Conservation (phyloP, 208 protist genomes). For the Leishmania mexicana region DNA sequence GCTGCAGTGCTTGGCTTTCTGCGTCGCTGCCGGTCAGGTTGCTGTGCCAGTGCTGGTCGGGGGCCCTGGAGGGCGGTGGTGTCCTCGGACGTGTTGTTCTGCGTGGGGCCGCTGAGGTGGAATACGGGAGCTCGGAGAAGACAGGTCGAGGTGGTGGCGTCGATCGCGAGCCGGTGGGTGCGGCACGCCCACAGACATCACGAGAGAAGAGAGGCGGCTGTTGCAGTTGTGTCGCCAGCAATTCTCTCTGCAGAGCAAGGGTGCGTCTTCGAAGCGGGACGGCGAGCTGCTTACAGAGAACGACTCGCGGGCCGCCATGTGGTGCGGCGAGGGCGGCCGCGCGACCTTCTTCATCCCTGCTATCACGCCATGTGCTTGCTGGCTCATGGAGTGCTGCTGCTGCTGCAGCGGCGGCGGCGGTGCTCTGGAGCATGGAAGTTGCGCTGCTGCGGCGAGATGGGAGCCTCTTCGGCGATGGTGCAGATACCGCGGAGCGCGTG, state of each 20-base stretch:
- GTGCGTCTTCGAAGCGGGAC: background rate
- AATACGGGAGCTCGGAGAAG: background rate
- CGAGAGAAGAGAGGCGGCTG: background rate
- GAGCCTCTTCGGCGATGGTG: background rate
- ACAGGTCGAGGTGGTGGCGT: background rate
- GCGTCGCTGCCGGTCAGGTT: background rate
- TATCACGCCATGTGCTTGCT: background rate
- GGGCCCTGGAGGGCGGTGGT: background rate
- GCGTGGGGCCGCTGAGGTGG: background rate
- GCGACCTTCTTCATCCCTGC: background rate
- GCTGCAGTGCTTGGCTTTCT: background rate
- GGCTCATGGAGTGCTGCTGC: background rate
- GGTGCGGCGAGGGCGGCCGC: background rate
- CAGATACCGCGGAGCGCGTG: background rate
- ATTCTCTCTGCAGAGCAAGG: constrained; percentile 7
- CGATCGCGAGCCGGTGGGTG: background rate
- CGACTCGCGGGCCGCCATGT: background rate
- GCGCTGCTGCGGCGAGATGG: background rate
- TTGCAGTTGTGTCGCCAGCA: background rate
- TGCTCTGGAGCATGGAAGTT: background rate
- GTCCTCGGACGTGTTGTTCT: background rate
- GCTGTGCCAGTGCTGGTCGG: background rate
- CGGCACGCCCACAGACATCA: background rate
- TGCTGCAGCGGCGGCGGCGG: background rate
- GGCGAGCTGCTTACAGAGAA: background rate